These are phyloP conservation scores for Alternaria triticimaculans DNA, from an alignment of 2,329 filamentous ascomycete species.

Conservation along the genomic window DNA sequence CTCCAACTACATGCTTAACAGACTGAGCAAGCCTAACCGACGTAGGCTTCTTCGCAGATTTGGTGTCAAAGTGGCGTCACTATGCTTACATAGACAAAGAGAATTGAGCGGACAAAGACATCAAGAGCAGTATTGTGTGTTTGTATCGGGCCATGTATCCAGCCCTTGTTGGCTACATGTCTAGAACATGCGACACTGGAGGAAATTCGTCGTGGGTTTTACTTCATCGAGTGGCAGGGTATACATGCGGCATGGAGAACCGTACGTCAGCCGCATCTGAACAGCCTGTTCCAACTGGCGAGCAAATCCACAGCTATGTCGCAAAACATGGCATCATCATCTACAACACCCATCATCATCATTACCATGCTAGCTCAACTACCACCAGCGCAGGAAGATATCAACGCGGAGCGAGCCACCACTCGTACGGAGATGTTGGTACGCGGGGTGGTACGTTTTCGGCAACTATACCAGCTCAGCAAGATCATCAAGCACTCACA, in stretches of 20 bases:
- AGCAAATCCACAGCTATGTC: neutral
- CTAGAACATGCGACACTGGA: neutral
- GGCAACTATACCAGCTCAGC: neutral
- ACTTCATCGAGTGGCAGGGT: neutral
- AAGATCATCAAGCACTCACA: neutral
- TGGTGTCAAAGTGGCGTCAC: neutral
- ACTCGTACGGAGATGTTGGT: neutral
- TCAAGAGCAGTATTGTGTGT: neutral
- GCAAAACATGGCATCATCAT: neutral
- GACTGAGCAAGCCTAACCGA: neutral
- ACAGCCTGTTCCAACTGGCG: neutral
- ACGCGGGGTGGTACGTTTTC: neutral
- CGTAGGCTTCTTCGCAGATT: neutral
- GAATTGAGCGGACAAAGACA: neutral
- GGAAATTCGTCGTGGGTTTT: neutral
- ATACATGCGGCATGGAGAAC: neutral
- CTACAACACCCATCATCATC: neutral
- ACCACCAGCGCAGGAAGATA: neutral
- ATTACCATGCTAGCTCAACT: neutral
- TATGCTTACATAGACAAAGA: neutral
- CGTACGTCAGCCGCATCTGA: neutral
- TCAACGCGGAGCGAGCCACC: neutral
- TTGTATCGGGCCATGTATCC: neutral
- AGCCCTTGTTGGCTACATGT: neutral
- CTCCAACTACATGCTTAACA: neutral